These are phyloP conservation scores for Cryoendolithus antarcticus DNA, from an alignment of 2,329 filamentous ascomycete species.

Conservation along the genomic window DNA sequence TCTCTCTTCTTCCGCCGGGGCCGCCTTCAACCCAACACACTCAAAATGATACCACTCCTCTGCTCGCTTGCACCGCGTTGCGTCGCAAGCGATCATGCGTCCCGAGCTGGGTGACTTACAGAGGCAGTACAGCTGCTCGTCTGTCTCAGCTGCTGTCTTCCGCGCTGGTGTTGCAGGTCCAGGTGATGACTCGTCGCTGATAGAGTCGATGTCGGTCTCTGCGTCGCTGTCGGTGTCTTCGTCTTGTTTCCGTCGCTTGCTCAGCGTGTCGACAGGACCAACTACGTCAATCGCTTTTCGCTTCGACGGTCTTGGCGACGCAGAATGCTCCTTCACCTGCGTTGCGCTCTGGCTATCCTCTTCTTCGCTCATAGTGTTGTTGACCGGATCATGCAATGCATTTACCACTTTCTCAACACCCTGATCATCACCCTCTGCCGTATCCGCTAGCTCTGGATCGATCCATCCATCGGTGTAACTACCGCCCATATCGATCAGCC, in stretches of 20 bases:
- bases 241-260: too few relatives aligned
- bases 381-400: constrained; percentile 17
- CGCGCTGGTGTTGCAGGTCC: too few relatives aligned
- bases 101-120: constrained; percentile 8
- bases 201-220: too few relatives aligned
- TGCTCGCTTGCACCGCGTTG: constrained; percentile 51
- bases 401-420: constrained; percentile 18
- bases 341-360: not conserved
- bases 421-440: constrained; percentile 13
- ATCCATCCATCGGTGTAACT: constrained; percentile 15
- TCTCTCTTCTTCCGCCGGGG: constrained; percentile 32
- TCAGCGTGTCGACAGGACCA: too few relatives aligned
- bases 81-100: constrained; percentile 71
- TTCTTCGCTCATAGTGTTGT: constrained; percentile 10
- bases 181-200: too few relatives aligned
- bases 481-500: constrained; percentile 18
- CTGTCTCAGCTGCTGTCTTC: not conserved
- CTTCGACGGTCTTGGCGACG: constrained; percentile 1
- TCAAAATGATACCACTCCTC: constrained; percentile 69
- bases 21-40: constrained; percentile 55
- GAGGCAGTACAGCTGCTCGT: constrained; percentile 3
- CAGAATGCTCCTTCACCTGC: too few relatives aligned
- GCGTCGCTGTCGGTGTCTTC: too few relatives aligned
- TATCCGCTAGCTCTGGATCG: constrained; percentile 12
- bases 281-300: constrained; percentile 3